Percentiles rank a stretch among this genome's conserved stretches.
These are phyloP conservation scores for Neoboletus brunneissimus DNA, from an alignment of 768 basidiomycete genomes.

Conservation along the genomic window DNA sequence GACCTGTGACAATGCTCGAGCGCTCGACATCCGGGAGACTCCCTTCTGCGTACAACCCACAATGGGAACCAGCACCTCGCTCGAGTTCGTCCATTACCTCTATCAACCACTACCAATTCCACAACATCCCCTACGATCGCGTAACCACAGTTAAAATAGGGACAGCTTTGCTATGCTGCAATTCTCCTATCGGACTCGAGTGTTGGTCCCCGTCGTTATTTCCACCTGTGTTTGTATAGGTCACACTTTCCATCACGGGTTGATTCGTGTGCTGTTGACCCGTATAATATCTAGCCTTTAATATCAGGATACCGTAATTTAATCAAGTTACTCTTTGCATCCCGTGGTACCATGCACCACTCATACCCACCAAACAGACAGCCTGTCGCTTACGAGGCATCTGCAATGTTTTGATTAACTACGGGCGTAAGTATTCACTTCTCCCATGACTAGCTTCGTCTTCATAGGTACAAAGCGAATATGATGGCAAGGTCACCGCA, in stretches of 20 bases:
- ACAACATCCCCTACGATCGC: not conserved
- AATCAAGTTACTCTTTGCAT: too few species aligned
- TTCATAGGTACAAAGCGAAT: too few species aligned
- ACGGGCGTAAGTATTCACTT: too few species aligned
- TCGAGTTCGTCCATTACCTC: not conserved
- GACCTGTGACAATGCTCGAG: not conserved
- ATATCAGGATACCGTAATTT: not conserved
- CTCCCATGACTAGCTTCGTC: too few species aligned
- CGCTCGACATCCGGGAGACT: not conserved
- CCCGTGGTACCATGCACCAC: not conserved
- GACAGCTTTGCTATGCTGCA: too few species aligned
- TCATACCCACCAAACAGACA: too few species aligned
- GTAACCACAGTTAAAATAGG: not conserved
- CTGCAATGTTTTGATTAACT: too few species aligned
- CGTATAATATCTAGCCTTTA: not conserved
- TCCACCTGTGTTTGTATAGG: not conserved
- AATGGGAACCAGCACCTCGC: not conserved
- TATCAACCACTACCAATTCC: not conserved
- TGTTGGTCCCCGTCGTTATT: not conserved
- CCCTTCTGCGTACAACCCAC: not conserved
- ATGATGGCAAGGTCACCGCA: too few species aligned
- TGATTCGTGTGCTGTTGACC: not conserved
- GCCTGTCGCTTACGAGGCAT: too few species aligned
- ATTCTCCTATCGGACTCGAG: not conserved
- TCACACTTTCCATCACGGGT: not conserved